A percentile compares a stretch with the other conserved stretches of the same genome.
These are phyloP conservation scores for Dactylis glomerata DNA, from an alignment of 176 grass and related monocot genomes.

Conservation along the genomic window DNA sequence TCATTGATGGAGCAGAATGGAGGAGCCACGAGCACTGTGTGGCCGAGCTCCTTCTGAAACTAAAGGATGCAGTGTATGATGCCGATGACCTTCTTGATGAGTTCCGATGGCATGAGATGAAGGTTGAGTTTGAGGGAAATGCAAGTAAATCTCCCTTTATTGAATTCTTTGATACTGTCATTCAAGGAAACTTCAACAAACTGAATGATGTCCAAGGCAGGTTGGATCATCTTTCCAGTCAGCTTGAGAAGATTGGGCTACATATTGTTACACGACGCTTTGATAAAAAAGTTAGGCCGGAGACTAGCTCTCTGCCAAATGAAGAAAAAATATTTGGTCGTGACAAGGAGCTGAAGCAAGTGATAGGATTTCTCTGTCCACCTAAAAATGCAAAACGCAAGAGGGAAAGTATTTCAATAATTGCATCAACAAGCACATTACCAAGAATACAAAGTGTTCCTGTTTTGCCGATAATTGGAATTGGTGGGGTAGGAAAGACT, in stretches of 20 bases:
- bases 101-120: background rate
- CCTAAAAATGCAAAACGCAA: background rate
- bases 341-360: background rate
- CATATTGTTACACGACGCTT: background rate
- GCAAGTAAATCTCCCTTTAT: fast-evolving
- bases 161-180: background rate
- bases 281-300: background rate
- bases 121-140: background rate
- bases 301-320: background rate
- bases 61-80: background rate
- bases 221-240: background rate
- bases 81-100: background rate
- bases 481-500: background rate
- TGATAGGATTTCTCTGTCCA: background rate
- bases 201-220: background rate
- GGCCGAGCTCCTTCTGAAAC: background rate
- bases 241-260: background rate
- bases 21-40: background rate
- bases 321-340: background rate
- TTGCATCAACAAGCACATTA: background rate
- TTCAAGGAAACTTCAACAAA: background rate
- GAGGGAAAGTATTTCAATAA: background rate
- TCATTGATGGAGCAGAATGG: background rate
- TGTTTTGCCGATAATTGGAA: background rate
- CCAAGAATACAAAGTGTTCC: background rate